Percentiles rank a stretch among this genome's conserved stretches.
Conservation (phyloP, 768 basidiomycete genomes). For the Auricularia cornea region DNA sequence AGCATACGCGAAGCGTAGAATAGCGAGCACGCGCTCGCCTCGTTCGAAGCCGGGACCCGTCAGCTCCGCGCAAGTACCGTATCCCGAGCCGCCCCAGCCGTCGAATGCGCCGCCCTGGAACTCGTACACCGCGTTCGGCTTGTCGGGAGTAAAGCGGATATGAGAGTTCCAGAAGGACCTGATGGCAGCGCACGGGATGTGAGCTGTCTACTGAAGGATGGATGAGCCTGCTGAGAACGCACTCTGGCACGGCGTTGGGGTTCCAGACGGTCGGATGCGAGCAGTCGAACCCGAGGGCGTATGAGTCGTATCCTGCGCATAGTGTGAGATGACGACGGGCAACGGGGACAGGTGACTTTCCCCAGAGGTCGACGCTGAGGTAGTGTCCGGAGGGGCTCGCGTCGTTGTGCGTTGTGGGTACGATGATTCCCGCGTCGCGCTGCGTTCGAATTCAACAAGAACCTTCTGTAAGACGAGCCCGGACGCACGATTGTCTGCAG, state of each 20-base stretch:
- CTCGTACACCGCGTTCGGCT: constrained; percentile 35
- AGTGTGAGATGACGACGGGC: no score
- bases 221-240: neutral
- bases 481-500: constrained; percentile 3
- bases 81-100: constrained; percentile 19
- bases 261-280: constrained; percentile 38
- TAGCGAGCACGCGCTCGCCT: constrained; percentile 3
- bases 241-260: neutral
- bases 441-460: neutral
- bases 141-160: constrained; percentile 27
- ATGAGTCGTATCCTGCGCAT: constrained; percentile 18
- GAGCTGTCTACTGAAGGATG: neutral
- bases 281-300: constrained; percentile 50
- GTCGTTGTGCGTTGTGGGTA: constrained; percentile 22
- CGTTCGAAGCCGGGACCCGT: constrained; percentile 37
- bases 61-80: constrained; percentile 10
- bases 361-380: constrained; percentile 11
- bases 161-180: constrained; percentile 27
- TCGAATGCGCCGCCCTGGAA: constrained; percentile 48
- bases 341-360: constrained; percentile 15
- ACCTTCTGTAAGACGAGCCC: neutral
- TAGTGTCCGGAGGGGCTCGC: constrained; percentile 14
- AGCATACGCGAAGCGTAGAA: no score
- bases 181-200: neutral
- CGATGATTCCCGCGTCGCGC: constrained; percentile 11